phyloP scores from a whole-genome alignment of 805 yeast species.

The Candida koratica region DNA sequence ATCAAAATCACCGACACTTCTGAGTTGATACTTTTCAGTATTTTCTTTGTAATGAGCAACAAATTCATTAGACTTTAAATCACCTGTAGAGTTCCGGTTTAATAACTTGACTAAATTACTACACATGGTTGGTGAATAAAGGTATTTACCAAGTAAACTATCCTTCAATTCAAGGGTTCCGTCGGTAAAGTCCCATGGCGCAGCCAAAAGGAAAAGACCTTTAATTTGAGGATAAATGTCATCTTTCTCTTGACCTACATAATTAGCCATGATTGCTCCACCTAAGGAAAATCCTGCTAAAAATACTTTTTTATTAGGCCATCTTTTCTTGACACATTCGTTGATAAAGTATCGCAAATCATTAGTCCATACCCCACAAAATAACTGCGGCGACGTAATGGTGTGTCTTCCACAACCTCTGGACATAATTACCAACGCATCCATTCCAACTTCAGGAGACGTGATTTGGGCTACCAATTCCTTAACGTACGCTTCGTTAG shows the following conservation, averaged over 20 bases:
- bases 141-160: conserved; percentile 34
- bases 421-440: conserved; percentile 59
- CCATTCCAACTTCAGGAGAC: conserved; percentile 38
- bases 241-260: conserved; percentile 59
- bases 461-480: conserved; percentile 47
- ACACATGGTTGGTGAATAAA: conserved; percentile 43
- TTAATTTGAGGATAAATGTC: conserved; percentile 47
- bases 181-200: conserved; percentile 71
- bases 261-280: conserved; percentile 61
- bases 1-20: conserved; percentile 55
- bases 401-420: conserved; percentile 78
- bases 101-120: conserved; percentile 33
- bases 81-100: conserved; percentile 27
- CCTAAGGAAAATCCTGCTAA: conserved; percentile 72
- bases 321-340: conserved; percentile 43
- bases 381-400: conserved; percentile 62
- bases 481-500: conserved; percentile 69
- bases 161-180: conserved; percentile 46
- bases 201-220: conserved; percentile 57
- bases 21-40: conserved; percentile 30
- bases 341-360: conserved; percentile 61
- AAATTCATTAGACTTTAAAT: conserved; percentile 21
- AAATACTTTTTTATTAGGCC: conserved; percentile 63
- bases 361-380: conserved; percentile 64
- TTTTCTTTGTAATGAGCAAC: conserved; percentile 25